A percentile compares a stretch with the other conserved stretches of the same genome.
Conservation (phyloP, 805 yeast species). For the Candida ovalis region DNA sequence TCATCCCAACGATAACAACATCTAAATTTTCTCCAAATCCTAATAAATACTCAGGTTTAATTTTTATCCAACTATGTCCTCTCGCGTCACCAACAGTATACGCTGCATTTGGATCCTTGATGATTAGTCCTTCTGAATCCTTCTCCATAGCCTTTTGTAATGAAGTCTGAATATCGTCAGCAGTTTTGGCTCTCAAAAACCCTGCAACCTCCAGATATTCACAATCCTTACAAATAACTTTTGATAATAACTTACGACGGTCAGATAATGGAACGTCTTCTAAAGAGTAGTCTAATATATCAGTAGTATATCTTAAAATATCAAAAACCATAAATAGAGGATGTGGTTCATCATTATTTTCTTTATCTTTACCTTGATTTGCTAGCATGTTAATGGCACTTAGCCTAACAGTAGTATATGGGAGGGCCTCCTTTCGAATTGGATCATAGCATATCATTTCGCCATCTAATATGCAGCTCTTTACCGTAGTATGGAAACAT, state of each 20-base stretch:
- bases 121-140: conserved; percentile 77
- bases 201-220: conserved; percentile 48
- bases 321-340: conserved; percentile 73
- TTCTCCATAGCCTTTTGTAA: conserved; percentile 54
- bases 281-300: conserved; percentile 45
- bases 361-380: background rate
- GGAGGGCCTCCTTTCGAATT: conserved; percentile 49
- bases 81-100: conserved; percentile 62
- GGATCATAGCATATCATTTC: conserved; percentile 91
- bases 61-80: conserved; percentile 69
- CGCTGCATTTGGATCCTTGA: conserved; percentile 57
- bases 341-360: conserved; percentile 26
- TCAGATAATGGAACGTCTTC: conserved; percentile 49
- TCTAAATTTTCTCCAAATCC: conserved; percentile 88
- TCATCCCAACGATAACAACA: conserved; percentile 72
- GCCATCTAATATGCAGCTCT: conserved; percentile 66
- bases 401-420: conserved; percentile 77
- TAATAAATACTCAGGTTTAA: conserved; percentile 86
- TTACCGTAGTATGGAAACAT: conserved; percentile 27
- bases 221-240: conserved; percentile 41
- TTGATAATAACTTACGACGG: conserved; percentile 50
- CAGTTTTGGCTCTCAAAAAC: conserved; percentile 36
- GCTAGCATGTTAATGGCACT: conserved; percentile 55
- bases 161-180: conserved; percentile 51
- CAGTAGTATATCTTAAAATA: conserved; percentile 54